Evolutionary conservation across 768 basidiomycete genomes (phyloP).

Genomic region (Chalciporus pseudorubinellus): DNA sequence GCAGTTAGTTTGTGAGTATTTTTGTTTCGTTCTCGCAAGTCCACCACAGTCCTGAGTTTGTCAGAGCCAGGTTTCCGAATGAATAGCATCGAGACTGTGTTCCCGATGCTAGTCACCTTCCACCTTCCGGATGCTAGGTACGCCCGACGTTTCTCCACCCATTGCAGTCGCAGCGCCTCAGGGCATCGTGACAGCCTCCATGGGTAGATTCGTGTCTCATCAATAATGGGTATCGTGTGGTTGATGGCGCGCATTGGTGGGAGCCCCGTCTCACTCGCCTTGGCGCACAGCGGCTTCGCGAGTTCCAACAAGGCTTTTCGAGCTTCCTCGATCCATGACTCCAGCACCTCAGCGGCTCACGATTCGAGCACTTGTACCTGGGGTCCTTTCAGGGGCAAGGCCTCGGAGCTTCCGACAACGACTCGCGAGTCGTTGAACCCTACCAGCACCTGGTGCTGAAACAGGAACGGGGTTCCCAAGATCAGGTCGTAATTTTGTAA

Average conservation of each 20-base stretch:
- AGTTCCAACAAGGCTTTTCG: not conserved
- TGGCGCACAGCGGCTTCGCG: not conserved
- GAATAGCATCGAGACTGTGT: not conserved
- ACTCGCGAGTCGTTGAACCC: no score
- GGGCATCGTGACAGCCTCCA: not conserved
- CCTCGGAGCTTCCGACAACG: no score
- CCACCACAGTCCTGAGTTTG: conserved; percentile 4
- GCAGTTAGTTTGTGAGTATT: conserved; percentile 14
- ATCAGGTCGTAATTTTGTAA: no score
- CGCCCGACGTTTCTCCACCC: not conserved
- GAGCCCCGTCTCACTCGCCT: not conserved
- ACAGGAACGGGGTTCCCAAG: no score
- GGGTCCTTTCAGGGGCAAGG: no score
- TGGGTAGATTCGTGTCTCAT: not conserved
- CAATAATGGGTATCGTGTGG: not conserved
- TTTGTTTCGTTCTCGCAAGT: conserved; percentile 11
- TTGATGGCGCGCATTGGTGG: conserved; percentile 4
- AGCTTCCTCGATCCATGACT: no score
- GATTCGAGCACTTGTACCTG: no score
- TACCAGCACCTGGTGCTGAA: no score
- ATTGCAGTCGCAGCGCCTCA: not conserved
- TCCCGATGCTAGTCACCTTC: not conserved
- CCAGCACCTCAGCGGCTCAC: no score
- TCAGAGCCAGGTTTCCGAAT: conserved; percentile 1
- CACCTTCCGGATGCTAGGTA: not conserved